A percentile compares a stretch with the other conserved stretches of the same genome.
These are phyloP conservation scores for Coelastrella sp. DNA, from an alignment of 139 green algal species.

Conservation along the genomic window DNA sequence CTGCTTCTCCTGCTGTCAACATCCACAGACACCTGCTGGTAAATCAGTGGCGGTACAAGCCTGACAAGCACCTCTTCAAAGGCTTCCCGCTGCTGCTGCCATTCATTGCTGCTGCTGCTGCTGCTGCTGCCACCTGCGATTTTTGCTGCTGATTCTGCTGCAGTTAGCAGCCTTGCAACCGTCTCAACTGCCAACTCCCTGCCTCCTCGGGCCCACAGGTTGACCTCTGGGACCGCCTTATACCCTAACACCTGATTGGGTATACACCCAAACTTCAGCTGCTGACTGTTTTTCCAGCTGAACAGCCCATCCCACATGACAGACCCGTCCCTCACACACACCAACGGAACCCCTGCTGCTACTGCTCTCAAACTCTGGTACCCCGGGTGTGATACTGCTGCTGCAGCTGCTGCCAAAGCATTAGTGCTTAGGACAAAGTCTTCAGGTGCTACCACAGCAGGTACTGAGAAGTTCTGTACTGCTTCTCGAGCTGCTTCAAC, in stretches of 20 bases:
- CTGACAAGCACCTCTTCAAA: slow-evolving; percentile 10
- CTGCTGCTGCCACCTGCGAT: background rate
- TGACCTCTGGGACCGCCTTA: background rate
- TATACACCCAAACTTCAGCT: background rate
- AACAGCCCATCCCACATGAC: background rate
- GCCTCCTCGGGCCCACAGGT: background rate
- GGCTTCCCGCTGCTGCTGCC: slow-evolving; percentile 17
- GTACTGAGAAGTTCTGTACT: slow-evolving; percentile 14
- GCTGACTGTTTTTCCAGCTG: background rate
- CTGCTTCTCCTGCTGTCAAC: too few relatives aligned
- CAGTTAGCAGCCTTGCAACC: slow-evolving; percentile 1
- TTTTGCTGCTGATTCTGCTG: background rate
- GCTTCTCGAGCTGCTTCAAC: slow-evolving; percentile 25
- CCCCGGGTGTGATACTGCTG: slow-evolving; percentile 14
- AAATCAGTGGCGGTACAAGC: background rate
- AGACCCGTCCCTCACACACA: background rate
- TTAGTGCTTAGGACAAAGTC: background rate
- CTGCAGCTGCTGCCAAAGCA: slow-evolving; percentile 30
- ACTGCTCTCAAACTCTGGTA: background rate
- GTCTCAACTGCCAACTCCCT: background rate
- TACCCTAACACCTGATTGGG: background rate
- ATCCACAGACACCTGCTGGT: too few relatives aligned
- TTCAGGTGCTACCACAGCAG: slow-evolving; percentile 1
- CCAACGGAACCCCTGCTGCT: slow-evolving; percentile 16
- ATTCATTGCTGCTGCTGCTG: background rate